Conservation (phyloP, 129 eudicot species). For the Chrysanthemum seticuspe region DNA sequence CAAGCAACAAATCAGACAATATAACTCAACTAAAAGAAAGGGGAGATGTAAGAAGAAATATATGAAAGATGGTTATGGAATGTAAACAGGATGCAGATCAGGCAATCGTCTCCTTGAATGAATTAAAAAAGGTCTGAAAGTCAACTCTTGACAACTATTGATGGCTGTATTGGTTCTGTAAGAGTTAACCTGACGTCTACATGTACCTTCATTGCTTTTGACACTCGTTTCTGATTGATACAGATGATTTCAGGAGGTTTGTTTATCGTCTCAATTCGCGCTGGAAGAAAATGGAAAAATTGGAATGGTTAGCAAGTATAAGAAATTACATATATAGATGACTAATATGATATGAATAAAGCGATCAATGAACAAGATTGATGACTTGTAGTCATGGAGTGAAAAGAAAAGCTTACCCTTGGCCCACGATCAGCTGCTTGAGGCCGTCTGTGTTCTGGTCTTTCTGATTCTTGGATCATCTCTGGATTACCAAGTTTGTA, state of each 20-base stretch:
- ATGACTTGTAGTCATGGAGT: neutral
- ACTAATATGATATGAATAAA: neutral
- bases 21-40: neutral
- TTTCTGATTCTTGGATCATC: slow-evolving; percentile 66
- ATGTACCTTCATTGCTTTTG: too few species aligned
- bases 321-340: neutral
- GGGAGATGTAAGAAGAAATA: neutral
- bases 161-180: too few species aligned
- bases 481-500: slow-evolving; percentile 81
- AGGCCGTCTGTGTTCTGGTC: slow-evolving; percentile 53
- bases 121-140: too few species aligned
- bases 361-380: slow-evolving; percentile 2
- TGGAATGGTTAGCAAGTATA: neutral
- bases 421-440: slow-evolving; percentile 79
- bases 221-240: too few species aligned
- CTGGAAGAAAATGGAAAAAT: slow-evolving; percentile 31
- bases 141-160: too few species aligned
- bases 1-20: neutral
- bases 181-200: too few species aligned
- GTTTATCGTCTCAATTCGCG: slow-evolving; percentile 58
- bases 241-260: too few species aligned
- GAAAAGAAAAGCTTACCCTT: slow-evolving; percentile 48
- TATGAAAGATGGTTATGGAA: neutral
- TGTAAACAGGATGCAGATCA: neutral
- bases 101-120: too few species aligned